phyloP scores from a whole-genome alignment of 805 yeast species.

The Pichia ethanolica region DNA sequence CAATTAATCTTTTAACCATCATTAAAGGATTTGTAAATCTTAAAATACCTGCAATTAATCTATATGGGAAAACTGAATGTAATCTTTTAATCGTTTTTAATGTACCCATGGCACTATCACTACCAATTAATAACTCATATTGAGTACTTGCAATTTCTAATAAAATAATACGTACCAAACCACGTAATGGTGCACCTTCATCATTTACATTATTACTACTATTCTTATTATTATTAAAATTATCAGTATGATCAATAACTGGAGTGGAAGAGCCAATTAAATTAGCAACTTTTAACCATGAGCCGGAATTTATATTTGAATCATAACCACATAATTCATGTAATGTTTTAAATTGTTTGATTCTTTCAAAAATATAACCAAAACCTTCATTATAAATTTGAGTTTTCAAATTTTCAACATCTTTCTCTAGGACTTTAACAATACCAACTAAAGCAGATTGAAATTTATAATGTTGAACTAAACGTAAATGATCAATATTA shows the following conservation, averaged over 20 bases:
- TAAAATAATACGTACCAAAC: constrained; percentile 75
- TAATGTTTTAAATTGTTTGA: constrained; percentile 39
- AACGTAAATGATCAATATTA: constrained; percentile 49
- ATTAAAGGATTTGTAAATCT: constrained; percentile 83
- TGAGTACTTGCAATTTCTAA: constrained; percentile 79
- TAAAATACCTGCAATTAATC: constrained; percentile 65
- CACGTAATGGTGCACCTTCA: constrained; percentile 44
- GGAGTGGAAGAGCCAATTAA: neutral
- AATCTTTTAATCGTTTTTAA: constrained; percentile 62
- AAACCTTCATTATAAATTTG: constrained; percentile 39
- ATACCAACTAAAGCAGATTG: constrained; percentile 44
- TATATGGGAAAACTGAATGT: constrained; percentile 76
- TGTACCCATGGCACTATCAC: constrained; percentile 72
- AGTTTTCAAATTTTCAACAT: constrained; percentile 37
- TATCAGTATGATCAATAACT: constrained; percentile 42
- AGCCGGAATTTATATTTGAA: neutral
- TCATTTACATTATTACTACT: neutral
- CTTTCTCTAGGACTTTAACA: constrained; percentile 22
- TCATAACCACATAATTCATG: constrained; percentile 8
- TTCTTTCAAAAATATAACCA: constrained; percentile 53
- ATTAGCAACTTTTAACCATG: constrained; percentile 5
- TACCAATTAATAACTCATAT: constrained; percentile 72
- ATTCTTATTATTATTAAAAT: neutral
- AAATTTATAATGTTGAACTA: constrained; percentile 61
- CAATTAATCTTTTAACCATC: constrained; percentile 72